phyloP scores from a whole-genome alignment of 2,329 filamentous ascomycete species.

The Colletotrichum gloeosporioides region DNA sequence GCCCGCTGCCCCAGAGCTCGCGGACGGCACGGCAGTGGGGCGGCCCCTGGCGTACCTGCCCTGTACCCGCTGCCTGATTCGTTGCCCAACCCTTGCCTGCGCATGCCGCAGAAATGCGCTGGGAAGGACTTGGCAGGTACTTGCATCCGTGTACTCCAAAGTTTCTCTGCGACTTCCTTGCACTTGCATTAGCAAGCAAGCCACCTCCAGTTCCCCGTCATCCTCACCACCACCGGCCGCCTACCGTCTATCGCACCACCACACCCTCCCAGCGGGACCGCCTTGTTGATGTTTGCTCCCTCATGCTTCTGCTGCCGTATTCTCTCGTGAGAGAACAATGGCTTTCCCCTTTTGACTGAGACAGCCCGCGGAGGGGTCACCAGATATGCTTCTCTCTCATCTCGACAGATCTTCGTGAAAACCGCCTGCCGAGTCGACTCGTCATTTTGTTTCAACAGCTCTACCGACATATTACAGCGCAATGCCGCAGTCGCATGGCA shows the following conservation, averaged over 20 bases:
- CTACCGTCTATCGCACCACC: not conserved
- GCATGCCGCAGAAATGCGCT: not conserved
- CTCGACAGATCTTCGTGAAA: not conserved
- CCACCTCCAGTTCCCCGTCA: slow-evolving; percentile 7
- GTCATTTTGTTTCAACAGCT: not conserved
- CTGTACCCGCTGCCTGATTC: not conserved
- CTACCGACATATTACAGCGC: not conserved
- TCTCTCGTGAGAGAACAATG: not conserved
- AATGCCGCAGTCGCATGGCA: not conserved
- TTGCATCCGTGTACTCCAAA: not conserved
- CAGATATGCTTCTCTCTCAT: not conserved
- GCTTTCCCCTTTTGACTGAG: not conserved
- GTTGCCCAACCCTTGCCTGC: not conserved
- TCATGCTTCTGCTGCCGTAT: not conserved
- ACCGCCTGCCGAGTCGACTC: not conserved
- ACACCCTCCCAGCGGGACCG: not conserved
- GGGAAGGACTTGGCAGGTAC: slow-evolving; percentile 7
- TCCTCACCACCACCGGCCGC: not conserved
- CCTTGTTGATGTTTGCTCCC: not conserved
- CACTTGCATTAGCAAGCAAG: slow-evolving; percentile 13
- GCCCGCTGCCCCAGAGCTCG: not conserved
- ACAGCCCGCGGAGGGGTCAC: not conserved
- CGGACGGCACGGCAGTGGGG: not conserved
- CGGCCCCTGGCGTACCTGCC: not conserved
- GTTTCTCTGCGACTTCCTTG: slow-evolving; percentile 1